Conservation (phyloP, 2,329 filamentous ascomycete species). For the Anthostomella pinea region DNA sequence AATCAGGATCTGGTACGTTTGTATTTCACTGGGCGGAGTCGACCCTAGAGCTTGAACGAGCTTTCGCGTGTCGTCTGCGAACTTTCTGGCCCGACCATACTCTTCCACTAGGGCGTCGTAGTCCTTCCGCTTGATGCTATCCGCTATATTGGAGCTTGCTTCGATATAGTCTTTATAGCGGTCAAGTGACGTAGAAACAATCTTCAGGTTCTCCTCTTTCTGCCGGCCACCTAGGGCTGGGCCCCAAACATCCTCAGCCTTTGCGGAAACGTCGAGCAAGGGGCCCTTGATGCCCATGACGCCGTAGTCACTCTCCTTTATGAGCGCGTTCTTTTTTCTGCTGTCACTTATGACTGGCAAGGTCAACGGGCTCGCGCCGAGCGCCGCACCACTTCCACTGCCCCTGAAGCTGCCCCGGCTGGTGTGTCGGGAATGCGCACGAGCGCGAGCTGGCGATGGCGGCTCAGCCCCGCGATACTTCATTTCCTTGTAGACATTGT, state of each 20-base stretch:
- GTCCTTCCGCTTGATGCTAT: slow-evolving; percentile 86
- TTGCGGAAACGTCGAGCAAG: slow-evolving; percentile 83
- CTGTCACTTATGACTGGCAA: slow-evolving; percentile 48
- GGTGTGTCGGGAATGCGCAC: slow-evolving; percentile 61
- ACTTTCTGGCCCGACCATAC: slow-evolving; percentile 77
- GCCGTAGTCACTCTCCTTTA: slow-evolving; percentile 90
- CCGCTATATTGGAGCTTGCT: slow-evolving; percentile 71
- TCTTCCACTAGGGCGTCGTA: slow-evolving; percentile 85
- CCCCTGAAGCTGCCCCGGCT: slow-evolving; percentile 66
- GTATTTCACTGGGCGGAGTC: slow-evolving; percentile 65
- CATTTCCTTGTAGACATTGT: slow-evolving; percentile 99
- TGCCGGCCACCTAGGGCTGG: slow-evolving; percentile 88
- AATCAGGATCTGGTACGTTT: slow-evolving; percentile 82
- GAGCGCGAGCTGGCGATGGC: slow-evolving; percentile 37
- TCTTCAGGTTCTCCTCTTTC: slow-evolving; percentile 82
- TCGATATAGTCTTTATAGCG: slow-evolving; percentile 80
- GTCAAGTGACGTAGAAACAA: slow-evolving; percentile 71
- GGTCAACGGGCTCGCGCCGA: slow-evolving; percentile 38
- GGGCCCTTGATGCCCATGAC: slow-evolving; percentile 85
- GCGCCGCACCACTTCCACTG: slow-evolving; percentile 37
- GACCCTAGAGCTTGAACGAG: slow-evolving; percentile 58
- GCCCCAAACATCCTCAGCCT: slow-evolving; percentile 97
- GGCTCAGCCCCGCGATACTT: slow-evolving; percentile 65
- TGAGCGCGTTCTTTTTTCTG: slow-evolving; percentile 81
- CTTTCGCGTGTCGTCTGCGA: slow-evolving; percentile 73